A percentile compares a stretch with the other conserved stretches of the same genome.
These are phyloP conservation scores for Lenzites betulinus DNA, from an alignment of 768 basidiomycete genomes.

Conservation along the genomic window DNA sequence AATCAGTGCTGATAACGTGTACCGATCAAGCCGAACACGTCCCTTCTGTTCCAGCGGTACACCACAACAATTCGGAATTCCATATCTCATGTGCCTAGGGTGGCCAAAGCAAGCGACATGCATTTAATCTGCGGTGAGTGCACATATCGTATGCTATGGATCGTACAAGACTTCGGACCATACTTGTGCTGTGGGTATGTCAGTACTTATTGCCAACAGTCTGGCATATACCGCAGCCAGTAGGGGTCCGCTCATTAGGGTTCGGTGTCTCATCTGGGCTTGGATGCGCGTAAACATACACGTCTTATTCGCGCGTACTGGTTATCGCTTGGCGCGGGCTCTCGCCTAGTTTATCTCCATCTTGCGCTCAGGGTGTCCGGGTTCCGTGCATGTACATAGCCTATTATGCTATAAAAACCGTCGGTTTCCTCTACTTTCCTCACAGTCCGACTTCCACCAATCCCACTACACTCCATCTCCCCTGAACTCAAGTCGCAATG, in stretches of 20 bases:
- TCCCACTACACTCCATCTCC: not conserved
- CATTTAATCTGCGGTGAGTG: not conserved
- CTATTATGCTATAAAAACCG: conserved; percentile 14
- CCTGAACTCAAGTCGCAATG: conserved; percentile 2
- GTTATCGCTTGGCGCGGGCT: not conserved
- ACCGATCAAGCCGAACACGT: not conserved
- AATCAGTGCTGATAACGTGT: conserved; percentile 6
- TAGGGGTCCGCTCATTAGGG: not conserved
- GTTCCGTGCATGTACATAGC: conserved; percentile 23
- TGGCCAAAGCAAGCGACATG: not conserved
- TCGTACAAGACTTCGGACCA: not conserved
- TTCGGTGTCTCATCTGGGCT: not conserved
- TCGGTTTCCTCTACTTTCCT: not conserved
- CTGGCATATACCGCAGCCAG: not conserved
- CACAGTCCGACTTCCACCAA: not conserved
- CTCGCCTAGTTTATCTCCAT: not conserved
- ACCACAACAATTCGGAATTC: conserved; percentile 9
- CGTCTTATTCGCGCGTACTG: not conserved
- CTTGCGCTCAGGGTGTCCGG: conserved; percentile 17
- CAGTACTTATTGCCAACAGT: not conserved
- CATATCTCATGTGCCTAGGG: too few relatives aligned
- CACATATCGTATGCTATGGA: not conserved
- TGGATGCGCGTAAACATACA: not conserved
- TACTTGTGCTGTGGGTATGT: too few relatives aligned
- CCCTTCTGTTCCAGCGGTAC: not conserved